Base-by-base conservation (phyloP, 2,329 filamentous ascomycete genomes). In the Fusarium metavorans region DNA sequence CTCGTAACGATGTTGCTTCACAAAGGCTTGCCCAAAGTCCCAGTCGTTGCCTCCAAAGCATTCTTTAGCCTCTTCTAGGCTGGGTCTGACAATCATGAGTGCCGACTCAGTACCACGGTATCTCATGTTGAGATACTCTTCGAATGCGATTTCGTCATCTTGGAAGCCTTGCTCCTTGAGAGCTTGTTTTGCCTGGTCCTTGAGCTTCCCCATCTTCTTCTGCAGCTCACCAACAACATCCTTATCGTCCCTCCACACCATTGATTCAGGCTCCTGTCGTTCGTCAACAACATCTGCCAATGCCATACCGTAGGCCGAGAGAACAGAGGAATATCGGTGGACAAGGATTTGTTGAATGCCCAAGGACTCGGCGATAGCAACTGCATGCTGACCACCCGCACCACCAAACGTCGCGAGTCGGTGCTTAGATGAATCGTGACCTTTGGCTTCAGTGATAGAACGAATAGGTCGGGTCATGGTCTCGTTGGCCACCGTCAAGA, bases 261-360 rank as follows among this genome's bases (percentile, higher is more conserved):
- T 85, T 3, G 91, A 91, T 41, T 92, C 89, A 6, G 94, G 93
- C 79, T 95, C 94, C 79, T 98, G 95, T 34, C 93, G 89, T 83
- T 98, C 95, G 74, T 98, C 94, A 0, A 98, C 95, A 0, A 98
- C 95, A 79, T 98, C 95, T 13, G 95, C 95, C 6, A 98, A 85
- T 0, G 95, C 95, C 94, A 98, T 97, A 10, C 95, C 95, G 76
- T 97, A 97, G 0, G 95, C 95, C 1, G 95, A 97, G 0, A 98
- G 87, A 1, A 98, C 94, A 0, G 94, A 97, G 0, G 95, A 97
- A 81, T 97, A 97, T 62, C 93, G 87, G 81, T 97, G 95, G 3
- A 98, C 88, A 11, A 98, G 87, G 37, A 97, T 97, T 80, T 97
- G 95, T 27, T 89, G 90, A 74, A 98, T 95, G 0, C 95, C 95